phyloP scores from a whole-genome alignment of 306 rosid genomes.

The Benincasa hispida region DNA sequence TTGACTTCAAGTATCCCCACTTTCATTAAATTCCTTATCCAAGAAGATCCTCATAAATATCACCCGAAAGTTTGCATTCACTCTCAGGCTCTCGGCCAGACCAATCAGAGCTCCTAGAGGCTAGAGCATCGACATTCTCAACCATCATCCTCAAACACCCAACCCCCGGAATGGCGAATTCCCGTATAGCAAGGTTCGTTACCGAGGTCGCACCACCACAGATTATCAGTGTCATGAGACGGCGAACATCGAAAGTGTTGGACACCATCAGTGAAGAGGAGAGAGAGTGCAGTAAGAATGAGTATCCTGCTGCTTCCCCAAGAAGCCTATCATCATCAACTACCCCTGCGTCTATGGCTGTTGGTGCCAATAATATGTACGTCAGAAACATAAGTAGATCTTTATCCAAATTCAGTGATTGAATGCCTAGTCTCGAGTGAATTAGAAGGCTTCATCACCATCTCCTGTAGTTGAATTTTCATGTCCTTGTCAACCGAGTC shows the following conservation, averaged over 20 bases:
- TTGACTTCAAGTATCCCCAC: neutral
- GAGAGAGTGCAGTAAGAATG: conserved; percentile 26
- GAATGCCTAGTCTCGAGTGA: neutral
- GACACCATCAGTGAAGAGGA: conserved; percentile 87
- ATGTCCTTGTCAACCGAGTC: neutral
- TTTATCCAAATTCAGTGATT: conserved; percentile 16
- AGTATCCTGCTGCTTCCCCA: neutral
- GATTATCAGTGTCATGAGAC: conserved; percentile 69
- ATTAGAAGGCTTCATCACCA: neutral
- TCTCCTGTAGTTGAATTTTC: neutral
- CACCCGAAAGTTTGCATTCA: neutral
- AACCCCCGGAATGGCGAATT: conserved; percentile 41
- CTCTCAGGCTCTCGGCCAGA: neutral
- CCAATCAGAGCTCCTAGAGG: neutral
- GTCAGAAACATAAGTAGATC: conserved; percentile 16
- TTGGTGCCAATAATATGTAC: conserved; percentile 4
- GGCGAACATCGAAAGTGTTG: conserved; percentile 60
- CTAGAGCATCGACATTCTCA: neutral
- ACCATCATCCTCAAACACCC: neutral
- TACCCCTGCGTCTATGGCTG: conserved; percentile 4
- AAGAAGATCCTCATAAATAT: neutral
- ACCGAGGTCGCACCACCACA: conserved; percentile 95
- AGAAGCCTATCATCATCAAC: neutral
- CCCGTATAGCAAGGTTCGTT: conserved; percentile 66
- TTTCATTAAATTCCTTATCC: neutral